Conservation (phyloP, 352 stramenopile genomes). For the Phytopythium chamaehyphon region DNA sequence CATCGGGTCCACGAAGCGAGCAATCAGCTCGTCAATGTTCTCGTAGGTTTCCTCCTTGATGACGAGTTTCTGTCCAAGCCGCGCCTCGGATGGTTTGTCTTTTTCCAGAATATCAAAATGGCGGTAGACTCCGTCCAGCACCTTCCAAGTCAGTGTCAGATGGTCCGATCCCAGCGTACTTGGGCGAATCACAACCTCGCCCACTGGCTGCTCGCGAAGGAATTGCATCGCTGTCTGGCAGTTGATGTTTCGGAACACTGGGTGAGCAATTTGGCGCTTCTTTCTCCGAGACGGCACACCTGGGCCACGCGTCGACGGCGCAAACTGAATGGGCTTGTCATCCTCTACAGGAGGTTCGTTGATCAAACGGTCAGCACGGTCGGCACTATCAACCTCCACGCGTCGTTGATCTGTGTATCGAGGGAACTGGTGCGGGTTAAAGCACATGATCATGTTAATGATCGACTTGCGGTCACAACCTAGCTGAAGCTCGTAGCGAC, state of each 20-base stretch:
- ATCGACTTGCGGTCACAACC: conserved; percentile 74
- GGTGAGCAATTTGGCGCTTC: conserved; percentile 84
- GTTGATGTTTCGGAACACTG: conserved; percentile 86
- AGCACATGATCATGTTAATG: conserved; percentile 70
- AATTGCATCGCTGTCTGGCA: conserved; percentile 79
- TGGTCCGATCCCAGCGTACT: conserved; percentile 82
- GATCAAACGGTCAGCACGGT: conserved; percentile 68
- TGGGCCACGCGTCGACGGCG: conserved; percentile 22
- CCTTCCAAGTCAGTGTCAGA: conserved; percentile 87
- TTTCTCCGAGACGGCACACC: conserved; percentile 59
- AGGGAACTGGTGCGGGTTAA: conserved; percentile 55
- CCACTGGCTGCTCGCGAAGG: conserved; percentile 69
- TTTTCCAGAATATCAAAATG: conserved; percentile 88
- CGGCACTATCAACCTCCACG: conserved; percentile 63
- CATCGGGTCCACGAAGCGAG: conserved; percentile 87
- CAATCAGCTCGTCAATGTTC: conserved; percentile 87
- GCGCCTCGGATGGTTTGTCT: conserved; percentile 83
- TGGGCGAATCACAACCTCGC: conserved; percentile 84
- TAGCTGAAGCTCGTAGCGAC: conserved; percentile 70
- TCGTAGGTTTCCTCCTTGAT: conserved; percentile 87
- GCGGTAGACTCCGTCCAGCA: conserved; percentile 81
- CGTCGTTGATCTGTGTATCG: conserved; percentile 47
- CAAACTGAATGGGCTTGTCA: conserved; percentile 52
- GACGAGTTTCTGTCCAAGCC: conserved; percentile 74
- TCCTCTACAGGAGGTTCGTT: conserved; percentile 73